phyloP scores from a whole-genome alignment of 805 yeast species.

The Ogataea methylovora region DNA sequence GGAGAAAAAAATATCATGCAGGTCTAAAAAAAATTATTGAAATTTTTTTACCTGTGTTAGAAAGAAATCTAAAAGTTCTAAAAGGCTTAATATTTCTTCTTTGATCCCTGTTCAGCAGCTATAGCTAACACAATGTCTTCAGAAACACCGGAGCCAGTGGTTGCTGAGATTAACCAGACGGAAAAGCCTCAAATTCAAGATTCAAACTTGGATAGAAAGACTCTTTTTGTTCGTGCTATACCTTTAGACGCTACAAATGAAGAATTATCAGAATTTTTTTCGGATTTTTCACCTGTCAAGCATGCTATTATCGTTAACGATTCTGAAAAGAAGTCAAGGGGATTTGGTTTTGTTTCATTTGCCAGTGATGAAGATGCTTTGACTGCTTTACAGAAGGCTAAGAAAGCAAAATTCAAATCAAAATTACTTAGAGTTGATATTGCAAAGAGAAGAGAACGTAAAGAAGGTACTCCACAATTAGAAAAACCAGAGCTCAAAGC shows the following conservation, averaged over 20 bases:
- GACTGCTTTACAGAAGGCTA: slow-evolving; percentile 62
- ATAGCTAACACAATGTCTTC: no score
- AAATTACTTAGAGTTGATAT: slow-evolving; percentile 69
- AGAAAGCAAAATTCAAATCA: slow-evolving; percentile 57
- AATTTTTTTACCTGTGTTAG: not conserved
- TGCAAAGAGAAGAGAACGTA: slow-evolving; percentile 89
- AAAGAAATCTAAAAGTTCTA: not conserved
- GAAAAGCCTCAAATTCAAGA: slow-evolving; percentile 7
- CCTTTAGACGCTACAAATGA: slow-evolving; percentile 80
- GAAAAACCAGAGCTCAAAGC: slow-evolving; percentile 44
- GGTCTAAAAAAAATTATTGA: slow-evolving; percentile 1
- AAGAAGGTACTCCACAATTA: slow-evolving; percentile 19
- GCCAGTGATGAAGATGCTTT: slow-evolving; percentile 77
- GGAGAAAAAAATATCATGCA: slow-evolving; percentile 1
- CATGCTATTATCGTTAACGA: slow-evolving; percentile 91
- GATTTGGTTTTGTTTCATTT: slow-evolving; percentile 94
- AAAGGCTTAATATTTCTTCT: not conserved
- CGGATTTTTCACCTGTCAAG: slow-evolving; percentile 89
- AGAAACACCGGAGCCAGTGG: no score
- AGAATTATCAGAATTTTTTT: slow-evolving; percentile 74
- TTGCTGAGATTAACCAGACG: no score
- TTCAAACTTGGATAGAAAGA: slow-evolving; percentile 41
- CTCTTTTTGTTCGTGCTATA: slow-evolving; percentile 79
- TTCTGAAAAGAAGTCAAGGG: slow-evolving; percentile 68
- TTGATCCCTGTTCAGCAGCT: no score